Evolutionary conservation across 305 asterid genomes (phyloP), one percentile per base, ranked within the genome.

Genomic region (Euphrasia arctica): DNA sequence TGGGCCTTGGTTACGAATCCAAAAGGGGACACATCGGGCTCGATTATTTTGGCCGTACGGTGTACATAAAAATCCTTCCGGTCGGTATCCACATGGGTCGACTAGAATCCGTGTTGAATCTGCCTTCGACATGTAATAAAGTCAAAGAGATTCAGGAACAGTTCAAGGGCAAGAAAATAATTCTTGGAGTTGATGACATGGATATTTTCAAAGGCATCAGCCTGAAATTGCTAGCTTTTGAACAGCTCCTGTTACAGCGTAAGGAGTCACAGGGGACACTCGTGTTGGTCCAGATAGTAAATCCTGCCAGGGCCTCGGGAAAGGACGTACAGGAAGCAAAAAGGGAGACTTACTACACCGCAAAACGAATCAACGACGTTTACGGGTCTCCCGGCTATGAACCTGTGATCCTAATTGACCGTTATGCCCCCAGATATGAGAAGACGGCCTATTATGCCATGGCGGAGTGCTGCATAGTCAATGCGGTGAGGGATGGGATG

Each of bases 401-500:
- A 55, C 97, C 97, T 3, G 84, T 90, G 49, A 65, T 80, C 68
- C 68, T 90, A 76, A 87, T 90, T 63, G 95, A 87, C 64, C 94
- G 94, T 45, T 85, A 75, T 5, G 81, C 85, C 70, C 81, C 91
- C 60, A 91, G 89, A 51, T 73, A 71, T 49, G 95, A 85, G 85
- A 90, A 90, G 67, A 83, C 88, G 42, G 97, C 95, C 47, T 90
- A 90, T 65, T 90, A 90, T 77, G 90, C 91, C 39, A 47, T 87
- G 70, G 95, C 95, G 0, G 96, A 87, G 50, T 90, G 97, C 56
- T 90, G 95, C 76, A 79, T 87, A 49, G 97, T 90, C 49, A 90
- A 87, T 74, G 97, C 94, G 12, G 97, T 90, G 45, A 87, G 97
- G 75, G 97, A 90, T 65, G 97, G 97, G 5, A 87, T 90, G 97